Evolutionary conservation across 1,284 basidiomycete genomes (phyloP).

Genomic region (Tilletia indica): DNA sequence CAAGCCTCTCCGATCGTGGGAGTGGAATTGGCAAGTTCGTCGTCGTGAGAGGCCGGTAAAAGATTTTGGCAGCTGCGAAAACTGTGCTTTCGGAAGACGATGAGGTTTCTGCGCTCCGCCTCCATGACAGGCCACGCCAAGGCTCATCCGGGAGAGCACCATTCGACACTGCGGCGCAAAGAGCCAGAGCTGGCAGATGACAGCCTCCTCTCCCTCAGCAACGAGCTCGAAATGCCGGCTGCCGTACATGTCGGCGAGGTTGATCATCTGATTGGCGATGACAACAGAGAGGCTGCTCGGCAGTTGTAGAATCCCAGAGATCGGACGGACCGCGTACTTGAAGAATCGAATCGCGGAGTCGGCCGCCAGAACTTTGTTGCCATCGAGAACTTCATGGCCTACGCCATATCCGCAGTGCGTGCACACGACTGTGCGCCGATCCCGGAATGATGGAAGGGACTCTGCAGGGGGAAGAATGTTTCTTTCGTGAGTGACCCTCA

Average conservation of each 20-base stretch:
- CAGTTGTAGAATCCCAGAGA: neutral
- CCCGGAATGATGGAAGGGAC: too few species aligned
- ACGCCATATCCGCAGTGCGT: neutral
- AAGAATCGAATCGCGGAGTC: neutral
- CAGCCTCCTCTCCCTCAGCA: neutral
- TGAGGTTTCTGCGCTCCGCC: too few species aligned
- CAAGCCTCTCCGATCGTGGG: neutral
- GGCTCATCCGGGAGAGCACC: neutral
- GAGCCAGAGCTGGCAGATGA: neutral
- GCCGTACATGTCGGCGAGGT: conserved; percentile 16
- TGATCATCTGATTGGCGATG: conserved; percentile 7
- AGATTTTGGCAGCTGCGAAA: conserved; percentile 13
- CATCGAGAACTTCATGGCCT: neutral
- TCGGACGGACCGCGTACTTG: conserved; percentile 1
- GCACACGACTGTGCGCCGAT: neutral
- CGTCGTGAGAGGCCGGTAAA: neutral
- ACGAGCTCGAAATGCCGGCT: conserved; percentile 9
- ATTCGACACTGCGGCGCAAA: neutral
- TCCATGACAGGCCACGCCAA: neutral
- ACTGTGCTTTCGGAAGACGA: too few species aligned
- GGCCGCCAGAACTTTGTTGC: neutral
- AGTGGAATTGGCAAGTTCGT: neutral
- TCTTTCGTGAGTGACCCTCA: conserved; percentile 27
- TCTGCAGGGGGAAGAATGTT: conserved; percentile 12
- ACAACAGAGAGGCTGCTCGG: conserved; percentile 1